Base-by-base conservation (phyloP, 371 early-diverging fungal genomes). In the Rhizomucor miehei region DNA sequence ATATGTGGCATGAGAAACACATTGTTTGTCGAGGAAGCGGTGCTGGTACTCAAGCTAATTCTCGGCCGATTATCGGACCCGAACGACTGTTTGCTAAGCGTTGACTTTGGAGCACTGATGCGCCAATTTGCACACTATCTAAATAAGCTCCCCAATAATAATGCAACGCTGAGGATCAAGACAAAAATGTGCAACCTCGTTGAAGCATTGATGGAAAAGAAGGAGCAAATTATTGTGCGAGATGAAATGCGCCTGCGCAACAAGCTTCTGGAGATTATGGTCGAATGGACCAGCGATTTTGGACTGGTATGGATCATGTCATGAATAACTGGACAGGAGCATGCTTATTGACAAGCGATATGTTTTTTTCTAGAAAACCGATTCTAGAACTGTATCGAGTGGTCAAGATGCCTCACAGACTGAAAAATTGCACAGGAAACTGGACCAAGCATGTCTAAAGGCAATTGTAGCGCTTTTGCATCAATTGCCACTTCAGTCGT, bases 201-300 rank as follows among this genome's bases (percentile, higher is more conserved):
- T 9, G 94, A 94, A 62, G 73, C 84, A 1, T 67, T 94, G 48
- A 81, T 93, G 79, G 77, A 67, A 46, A 92, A 92, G 49, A 87
- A 86, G 64, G 87, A 91, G 35, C 78, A 88, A 38, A 82, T 93
- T 57, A 79, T 86, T 25, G 68, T 94, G 34, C 75, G 89, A 21
- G 88, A 91, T 50, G 94, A 93, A 29, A 89, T 93, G 63, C 77
- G 80, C 8, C 67, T 94, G 46, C 79, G 95, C 39, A 93, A 93
- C 61, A 81, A 80, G 52, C 62, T 94, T 52, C 68, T 94, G 19
- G 90, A 89, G 57, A 80, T 79, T 20, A 75, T 89, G 62, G 81
- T 89, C 24, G 89, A 89, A 59, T 95, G 94, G 96, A 90, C 90
- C 14, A 88, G 87, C 13, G 93, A 91, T 62, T 85, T 84, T 57